A percentile compares a stretch with the other conserved stretches of the same genome.
phyloP scores from a whole-genome alignment of 768 basidiomycete genomes.

The Russula foetens region DNA sequence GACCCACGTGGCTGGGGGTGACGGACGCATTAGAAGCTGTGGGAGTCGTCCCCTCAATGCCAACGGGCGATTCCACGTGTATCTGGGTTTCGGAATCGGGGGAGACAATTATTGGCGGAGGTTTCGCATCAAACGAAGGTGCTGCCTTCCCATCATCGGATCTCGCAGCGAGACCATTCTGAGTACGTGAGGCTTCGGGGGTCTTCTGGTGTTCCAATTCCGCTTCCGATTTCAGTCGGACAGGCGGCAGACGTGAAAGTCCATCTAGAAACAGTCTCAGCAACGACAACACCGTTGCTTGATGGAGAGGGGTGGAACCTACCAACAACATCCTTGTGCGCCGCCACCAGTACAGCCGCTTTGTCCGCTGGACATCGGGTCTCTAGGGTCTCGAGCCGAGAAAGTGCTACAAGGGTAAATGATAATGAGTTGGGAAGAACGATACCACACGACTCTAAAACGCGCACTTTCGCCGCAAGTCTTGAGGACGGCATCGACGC shows the following conservation, averaged over 20 bases:
- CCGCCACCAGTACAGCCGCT: constrained; percentile 67
- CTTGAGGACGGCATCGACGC: constrained; percentile 56
- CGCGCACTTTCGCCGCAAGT: constrained; percentile 66
- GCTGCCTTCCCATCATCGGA: constrained; percentile 11
- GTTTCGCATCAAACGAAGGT: constrained; percentile 1
- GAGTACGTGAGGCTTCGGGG: constrained; percentile 22
- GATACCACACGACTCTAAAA: neutral
- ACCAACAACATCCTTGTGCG: constrained; percentile 87
- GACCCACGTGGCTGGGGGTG: neutral
- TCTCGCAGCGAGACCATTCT: neutral
- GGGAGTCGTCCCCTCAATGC: neutral
- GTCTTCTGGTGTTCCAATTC: constrained; percentile 33
- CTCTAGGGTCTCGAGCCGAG: constrained; percentile 37
- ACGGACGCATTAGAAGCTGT: constrained; percentile 1
- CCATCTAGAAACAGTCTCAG: constrained; percentile 42
- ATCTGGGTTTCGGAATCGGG: constrained; percentile 18
- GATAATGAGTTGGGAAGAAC: constrained; percentile 13
- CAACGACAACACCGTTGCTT: neutral
- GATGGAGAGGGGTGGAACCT: constrained; percentile 21
- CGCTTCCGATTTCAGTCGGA: constrained; percentile 63
- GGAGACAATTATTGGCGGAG: constrained; percentile 23
- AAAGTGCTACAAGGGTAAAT: constrained; percentile 34
- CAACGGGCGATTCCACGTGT: constrained; percentile 5
- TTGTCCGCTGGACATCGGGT: constrained; percentile 69
- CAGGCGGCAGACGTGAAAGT: constrained; percentile 61